phyloP scores from a whole-genome alignment of 1,284 basidiomycete genomes.

The Cryptococcus floricola region DNA sequence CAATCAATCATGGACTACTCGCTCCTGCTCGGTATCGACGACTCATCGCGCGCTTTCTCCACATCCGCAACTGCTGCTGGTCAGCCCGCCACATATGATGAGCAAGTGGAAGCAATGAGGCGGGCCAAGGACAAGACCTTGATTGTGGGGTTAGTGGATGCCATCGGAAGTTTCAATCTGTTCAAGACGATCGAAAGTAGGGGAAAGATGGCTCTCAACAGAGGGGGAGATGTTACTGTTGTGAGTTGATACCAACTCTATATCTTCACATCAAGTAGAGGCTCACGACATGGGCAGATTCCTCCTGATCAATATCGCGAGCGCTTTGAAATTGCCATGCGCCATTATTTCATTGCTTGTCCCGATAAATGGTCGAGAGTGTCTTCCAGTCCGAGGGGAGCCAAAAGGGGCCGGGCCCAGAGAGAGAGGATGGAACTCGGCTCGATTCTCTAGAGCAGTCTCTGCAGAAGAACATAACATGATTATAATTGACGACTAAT shows the following conservation, averaged over 20 bases:
- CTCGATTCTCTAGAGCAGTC: too few relatives aligned
- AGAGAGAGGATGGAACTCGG: not conserved
- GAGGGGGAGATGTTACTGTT: conserved; percentile 38
- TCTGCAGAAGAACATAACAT: too few relatives aligned
- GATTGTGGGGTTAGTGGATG: conserved; percentile 71
- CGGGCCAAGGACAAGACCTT: conserved; percentile 43
- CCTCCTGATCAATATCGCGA: conserved; percentile 39
- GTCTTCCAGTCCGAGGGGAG: not conserved
- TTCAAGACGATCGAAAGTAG: conserved; percentile 38
- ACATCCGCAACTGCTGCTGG: not conserved
- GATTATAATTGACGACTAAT: too few relatives aligned
- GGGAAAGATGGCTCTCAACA: conserved; percentile 30
- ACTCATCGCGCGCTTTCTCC: not conserved
- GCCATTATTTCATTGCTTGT: conserved; percentile 36
- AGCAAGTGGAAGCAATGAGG: conserved; percentile 54
- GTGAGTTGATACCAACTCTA: conserved; percentile 12
- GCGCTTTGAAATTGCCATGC: conserved; percentile 31
- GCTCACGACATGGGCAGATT: conserved; percentile 17
- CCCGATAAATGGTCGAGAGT: conserved; percentile 37
- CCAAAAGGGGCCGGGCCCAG: not conserved
- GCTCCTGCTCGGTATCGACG: conserved; percentile 57
- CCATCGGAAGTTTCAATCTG: conserved; percentile 56
- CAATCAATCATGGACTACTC: conserved; percentile 82
- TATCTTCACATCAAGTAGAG: not conserved
- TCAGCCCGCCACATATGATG: conserved; percentile 34